Percentiles rank a stretch among this genome's conserved stretches.
These are phyloP conservation scores for Teratosphaeria epicoccoides DNA, from an alignment of 2,329 filamentous ascomycete species.

Conservation along the genomic window DNA sequence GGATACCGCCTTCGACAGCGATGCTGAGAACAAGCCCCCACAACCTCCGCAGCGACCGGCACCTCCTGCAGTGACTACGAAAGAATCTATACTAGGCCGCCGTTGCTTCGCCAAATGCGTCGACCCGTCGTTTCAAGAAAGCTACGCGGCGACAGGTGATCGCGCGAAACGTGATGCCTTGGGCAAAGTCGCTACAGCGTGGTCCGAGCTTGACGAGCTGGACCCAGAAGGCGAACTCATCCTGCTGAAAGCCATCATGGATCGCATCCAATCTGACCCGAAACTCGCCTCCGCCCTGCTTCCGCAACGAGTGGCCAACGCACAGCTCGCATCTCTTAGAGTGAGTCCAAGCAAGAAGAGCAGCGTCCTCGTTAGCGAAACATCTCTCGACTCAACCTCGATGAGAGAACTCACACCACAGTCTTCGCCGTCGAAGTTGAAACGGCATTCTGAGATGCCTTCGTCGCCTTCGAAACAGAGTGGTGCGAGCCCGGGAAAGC, in stretches of 20 bases:
- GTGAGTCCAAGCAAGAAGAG: conserved; percentile 18
- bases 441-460: conserved; percentile 1
- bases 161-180: conserved; percentile 68
- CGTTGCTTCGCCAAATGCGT: conserved; percentile 71
- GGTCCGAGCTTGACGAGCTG: conserved; percentile 69
- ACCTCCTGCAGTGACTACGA: conserved; percentile 36
- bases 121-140: conserved; percentile 73
- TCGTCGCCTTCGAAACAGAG: conserved; percentile 16
- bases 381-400: conserved; percentile 7
- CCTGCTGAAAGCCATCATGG: conserved; percentile 65
- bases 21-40: conserved; percentile 56
- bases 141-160: conserved; percentile 64
- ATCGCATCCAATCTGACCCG: conserved; percentile 59
- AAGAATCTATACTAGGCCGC: conserved; percentile 73
- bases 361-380: conserved; percentile 8
- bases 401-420: conserved; percentile 16
- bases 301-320: conserved; percentile 24
- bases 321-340: conserved; percentile 26
- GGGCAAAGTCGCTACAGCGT: conserved; percentile 72
- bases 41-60: conserved; percentile 19
- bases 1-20: conserved; percentile 28
- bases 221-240: conserved; percentile 88
- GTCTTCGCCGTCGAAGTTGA: conserved; percentile 19
- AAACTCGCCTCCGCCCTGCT: conserved; percentile 47
- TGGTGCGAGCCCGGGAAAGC: conserved; percentile 41